A percentile compares a stretch with the other conserved stretches of the same genome.
Evolutionary conservation across 225 moss, liverwort and hornwort species (phyloP).

Genomic region (Bryum argenteum): DNA sequence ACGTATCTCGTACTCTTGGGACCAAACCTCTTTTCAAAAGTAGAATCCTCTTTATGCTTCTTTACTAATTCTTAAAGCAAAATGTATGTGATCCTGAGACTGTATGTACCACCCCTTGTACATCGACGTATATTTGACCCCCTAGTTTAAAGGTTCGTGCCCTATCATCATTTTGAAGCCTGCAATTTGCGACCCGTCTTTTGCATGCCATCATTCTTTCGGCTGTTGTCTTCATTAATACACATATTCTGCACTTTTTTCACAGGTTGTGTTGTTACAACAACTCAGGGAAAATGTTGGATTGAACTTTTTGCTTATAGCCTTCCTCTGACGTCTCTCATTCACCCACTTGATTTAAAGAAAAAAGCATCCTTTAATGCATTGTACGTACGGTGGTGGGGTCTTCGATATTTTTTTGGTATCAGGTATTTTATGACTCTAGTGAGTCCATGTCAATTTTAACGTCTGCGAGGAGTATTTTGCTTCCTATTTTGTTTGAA

Average conservation of each 20-base stretch:
- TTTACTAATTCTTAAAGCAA: constrained; percentile 3
- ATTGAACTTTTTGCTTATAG: not conserved
- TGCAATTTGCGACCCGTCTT: not conserved
- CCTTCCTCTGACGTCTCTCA: not conserved
- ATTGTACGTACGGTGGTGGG: not conserved
- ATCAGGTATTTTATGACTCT: not conserved
- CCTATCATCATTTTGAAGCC: not conserved
- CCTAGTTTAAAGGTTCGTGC: not conserved
- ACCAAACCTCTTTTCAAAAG: constrained; percentile 16
- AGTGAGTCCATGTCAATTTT: not conserved
- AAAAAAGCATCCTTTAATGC: not conserved
- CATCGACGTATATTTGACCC: not conserved
- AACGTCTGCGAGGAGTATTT: not conserved
- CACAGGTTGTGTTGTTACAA: no score
- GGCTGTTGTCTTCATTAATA: not conserved
- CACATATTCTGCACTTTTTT: no score
- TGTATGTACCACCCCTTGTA: not conserved
- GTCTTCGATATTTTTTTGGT: not conserved
- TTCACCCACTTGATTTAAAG: not conserved
- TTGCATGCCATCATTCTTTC: not conserved
- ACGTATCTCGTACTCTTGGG: not conserved
- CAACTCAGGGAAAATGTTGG: not conserved
- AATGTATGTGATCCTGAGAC: not conserved
- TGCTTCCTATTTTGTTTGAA: not conserved
- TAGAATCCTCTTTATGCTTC: not conserved